Base-by-base conservation (phyloP, 208 protist species). In the Acanthamoeba divionensis region DNA sequence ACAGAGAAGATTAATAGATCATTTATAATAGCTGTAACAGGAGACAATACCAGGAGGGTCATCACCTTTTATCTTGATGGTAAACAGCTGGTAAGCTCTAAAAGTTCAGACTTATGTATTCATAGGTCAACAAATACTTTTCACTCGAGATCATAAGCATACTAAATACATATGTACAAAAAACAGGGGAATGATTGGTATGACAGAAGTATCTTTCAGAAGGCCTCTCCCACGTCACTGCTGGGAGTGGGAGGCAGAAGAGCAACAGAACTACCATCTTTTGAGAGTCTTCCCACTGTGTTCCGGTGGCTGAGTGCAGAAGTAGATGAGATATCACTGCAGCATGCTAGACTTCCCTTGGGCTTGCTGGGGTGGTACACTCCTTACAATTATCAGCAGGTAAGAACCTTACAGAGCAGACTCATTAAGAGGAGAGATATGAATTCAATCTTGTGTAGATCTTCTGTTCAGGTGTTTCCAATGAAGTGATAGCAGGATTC, bases 161-260 rank as follows among this genome's bases (percentile, higher is more conserved):
- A 12, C 57, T 0, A 7, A 65, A 1, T 10, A 0, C 0, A 7
- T 31, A 29, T 44, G 63, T 38, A 36, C 29, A 6, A 38, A 4
- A 15, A 8, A 36, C 73, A 83, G 73, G 73, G 73, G 6, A 83
- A 54, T 29, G 73, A 83, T 21, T 83, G 73, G 73, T 83, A 83
- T 21, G 73, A 83, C 73, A 12, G 48, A 2, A 8, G 24, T 36
- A 26, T 83, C 24, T 83, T 83, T 31, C 18, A 1, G 26, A 6
- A 45, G 15, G 63, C 47, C 24, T 18, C 41, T 2, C 26, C 71
- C 24, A 41, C 41, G 15, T 47, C 47, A 33, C 26, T n/a, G 41
- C 29, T 83, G 48, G 41, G 50, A 2, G n/a, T 83, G 47, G 73
- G 73, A 45, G 73, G 73, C 26, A 13, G 44, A 33, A 10, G 73